phyloP scores from a whole-genome alignment of 495 filamentous ascomycete species.

The Trichoderma erinaceum region DNA sequence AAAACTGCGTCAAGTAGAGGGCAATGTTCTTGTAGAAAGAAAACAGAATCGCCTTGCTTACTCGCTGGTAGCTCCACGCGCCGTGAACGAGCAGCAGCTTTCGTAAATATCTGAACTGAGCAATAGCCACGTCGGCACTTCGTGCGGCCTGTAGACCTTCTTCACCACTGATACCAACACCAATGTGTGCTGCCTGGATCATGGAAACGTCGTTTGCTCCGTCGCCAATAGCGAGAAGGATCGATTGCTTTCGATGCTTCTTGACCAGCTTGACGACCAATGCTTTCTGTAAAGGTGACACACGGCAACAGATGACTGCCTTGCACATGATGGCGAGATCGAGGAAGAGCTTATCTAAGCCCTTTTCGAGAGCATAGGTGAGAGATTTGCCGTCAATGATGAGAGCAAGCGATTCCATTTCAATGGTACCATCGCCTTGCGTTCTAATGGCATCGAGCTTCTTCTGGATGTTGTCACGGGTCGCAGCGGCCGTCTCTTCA shows the following conservation, averaged over 20 bases:
- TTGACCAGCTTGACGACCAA: constrained; percentile 98
- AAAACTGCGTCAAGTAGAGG: constrained; percentile 98
- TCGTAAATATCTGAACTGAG: constrained; percentile 90
- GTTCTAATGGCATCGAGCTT: constrained; percentile 82
- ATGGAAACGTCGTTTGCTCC: constrained; percentile 99
- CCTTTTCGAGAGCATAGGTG: constrained; percentile 88
- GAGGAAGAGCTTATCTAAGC: constrained; percentile 87
- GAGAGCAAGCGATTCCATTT: constrained; percentile 85
- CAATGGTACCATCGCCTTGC: constrained; percentile 64
- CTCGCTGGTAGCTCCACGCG: constrained; percentile 94
- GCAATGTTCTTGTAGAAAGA: constrained; percentile 99
- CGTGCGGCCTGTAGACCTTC: constrained; percentile 98
- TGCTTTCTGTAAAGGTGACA: constrained; percentile 97
- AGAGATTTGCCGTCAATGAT: constrained; percentile 95
- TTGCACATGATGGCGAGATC: constrained; percentile 95
- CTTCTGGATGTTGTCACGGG: constrained; percentile 80
- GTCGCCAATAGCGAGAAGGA: constrained; percentile 93
- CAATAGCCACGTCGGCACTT: constrained; percentile 93
- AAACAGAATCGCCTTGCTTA: constrained; percentile 93
- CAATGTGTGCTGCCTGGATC: constrained; percentile 99
- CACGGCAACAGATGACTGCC: constrained; percentile 97
- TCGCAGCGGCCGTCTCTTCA: constrained; percentile 69
- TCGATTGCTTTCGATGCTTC: constrained; percentile 76
- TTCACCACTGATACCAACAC: constrained; percentile 93
- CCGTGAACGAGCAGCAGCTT: constrained; percentile 96